Base-by-base conservation (phyloP, 2,329 filamentous ascomycete species). In the Claviceps quebecensis region DNA sequence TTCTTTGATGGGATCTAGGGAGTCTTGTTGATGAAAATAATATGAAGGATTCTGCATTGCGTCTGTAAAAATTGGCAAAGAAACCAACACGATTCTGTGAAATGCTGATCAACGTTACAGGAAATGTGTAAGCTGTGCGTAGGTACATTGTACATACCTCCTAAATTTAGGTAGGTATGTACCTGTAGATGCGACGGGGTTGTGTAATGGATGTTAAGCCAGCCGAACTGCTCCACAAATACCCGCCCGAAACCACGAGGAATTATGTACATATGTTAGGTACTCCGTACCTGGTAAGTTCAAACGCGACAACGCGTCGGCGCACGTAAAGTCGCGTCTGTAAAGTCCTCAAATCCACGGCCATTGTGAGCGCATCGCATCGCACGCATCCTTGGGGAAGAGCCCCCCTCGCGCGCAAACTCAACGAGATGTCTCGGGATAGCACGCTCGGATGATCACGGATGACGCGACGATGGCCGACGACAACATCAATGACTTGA, bases 401-500 rank as follows among this genome's bases (percentile, higher is more conserved):
- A 36, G 26, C n/a, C 29, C 19, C n/a, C 29, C 19, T 11, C 34
- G 19, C 16, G 14, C 23, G 14, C 13, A 34, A 34, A 34, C 29
- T n/a, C 6, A 37, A 5, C 23, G 49, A 51, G 34, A 51, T 51
- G 49, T 39, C 44, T 46, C 19, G 41, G 16, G 17, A 34, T 7
- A 34, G 16, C 36, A 14, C n/a, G 22, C n/a, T 45, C 22, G 14
- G 34, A 23, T n/a, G 37, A 51, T 11, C 13, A 19, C 19, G 3
- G 4, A 51, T 47, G 36, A 51, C 39, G 50, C 53, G 49, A 52
- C 52, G 56, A 57, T 53, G 56, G 57, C 49, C 16, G 63, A 67
- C 51, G 56, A 63, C 45, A 64, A 68, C 49, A 62, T 70, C 46
- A 55, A 60, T 49, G 54, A 61, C 29, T 59, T 72, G 34, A 61